These are phyloP conservation scores for Thymus quinquecostatus DNA, from an alignment of 257 asterid genomes.

Conservation along the genomic window DNA sequence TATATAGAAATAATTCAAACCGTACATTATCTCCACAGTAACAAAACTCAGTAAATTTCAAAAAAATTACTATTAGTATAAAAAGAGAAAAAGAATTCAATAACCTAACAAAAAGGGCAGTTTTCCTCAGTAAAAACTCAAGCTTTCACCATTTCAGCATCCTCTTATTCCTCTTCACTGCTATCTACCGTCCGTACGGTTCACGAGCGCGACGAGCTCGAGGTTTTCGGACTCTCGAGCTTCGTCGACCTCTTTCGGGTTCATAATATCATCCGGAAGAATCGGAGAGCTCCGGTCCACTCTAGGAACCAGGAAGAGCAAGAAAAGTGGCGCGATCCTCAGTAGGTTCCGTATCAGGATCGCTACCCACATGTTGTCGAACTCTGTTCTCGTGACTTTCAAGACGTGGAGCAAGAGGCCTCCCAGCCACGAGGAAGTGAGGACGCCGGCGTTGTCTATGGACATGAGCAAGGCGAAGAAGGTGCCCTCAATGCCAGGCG, in stretches of 20 bases:
- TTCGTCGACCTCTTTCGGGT: slow-evolving; percentile 43
- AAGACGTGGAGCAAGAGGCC: slow-evolving; percentile 72
- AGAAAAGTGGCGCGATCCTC: slow-evolving; percentile 63
- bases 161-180: not conserved
- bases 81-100: slow-evolving; percentile 31
- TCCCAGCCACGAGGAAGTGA: slow-evolving; percentile 88
- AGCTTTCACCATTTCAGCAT: not conserved
- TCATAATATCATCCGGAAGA: slow-evolving; percentile 51
- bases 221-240: slow-evolving; percentile 46
- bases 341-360: slow-evolving; percentile 62
- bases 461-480: slow-evolving; percentile 94
- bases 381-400: slow-evolving; percentile 65
- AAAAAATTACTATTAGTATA: not conserved
- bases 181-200: slow-evolving; percentile 47
- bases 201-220: slow-evolving; percentile 80
- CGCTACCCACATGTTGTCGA: slow-evolving; percentile 77
- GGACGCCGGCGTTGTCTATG: slow-evolving; percentile 80
- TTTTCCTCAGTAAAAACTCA: not conserved
- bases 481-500: slow-evolving; percentile 90
- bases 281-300: slow-evolving; percentile 59
- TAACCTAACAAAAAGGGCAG: not conserved
- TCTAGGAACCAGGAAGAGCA: slow-evolving; percentile 70
- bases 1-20: not conserved
- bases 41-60: slow-evolving; percentile 23
- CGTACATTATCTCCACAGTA: not conserved